phyloP scores from a whole-genome alignment of 2,329 filamentous ascomycete species.

The Ceratocystis variospora region DNA sequence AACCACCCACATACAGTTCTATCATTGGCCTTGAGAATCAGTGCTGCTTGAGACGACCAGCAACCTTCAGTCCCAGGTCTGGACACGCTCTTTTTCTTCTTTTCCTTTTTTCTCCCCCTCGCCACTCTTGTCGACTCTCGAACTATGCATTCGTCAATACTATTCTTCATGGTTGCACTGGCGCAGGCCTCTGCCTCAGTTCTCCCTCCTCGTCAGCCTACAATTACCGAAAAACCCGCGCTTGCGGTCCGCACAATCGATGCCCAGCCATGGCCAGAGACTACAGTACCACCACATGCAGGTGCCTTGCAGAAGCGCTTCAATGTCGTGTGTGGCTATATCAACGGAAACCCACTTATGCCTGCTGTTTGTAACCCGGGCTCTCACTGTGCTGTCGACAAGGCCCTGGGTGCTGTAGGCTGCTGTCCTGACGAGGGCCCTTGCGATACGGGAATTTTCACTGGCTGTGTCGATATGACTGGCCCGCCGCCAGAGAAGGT shows the following conservation, averaged over 20 bases:
- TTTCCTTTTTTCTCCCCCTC: too few relatives aligned
- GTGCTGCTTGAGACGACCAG: neutral
- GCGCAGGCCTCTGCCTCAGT: slow-evolving; percentile 27
- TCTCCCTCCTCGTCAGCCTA: slow-evolving; percentile 30
- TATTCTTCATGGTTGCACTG: slow-evolving; percentile 27
- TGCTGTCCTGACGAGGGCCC: slow-evolving; percentile 40
- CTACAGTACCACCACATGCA: slow-evolving; percentile 26
- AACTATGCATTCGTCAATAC: slow-evolving; percentile 27
- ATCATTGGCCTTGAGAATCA: neutral
- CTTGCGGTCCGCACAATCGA: slow-evolving; percentile 27
- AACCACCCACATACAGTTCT: neutral
- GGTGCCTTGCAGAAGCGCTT: slow-evolving; percentile 67
- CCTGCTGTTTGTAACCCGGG: slow-evolving; percentile 45
- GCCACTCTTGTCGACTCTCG: too few relatives aligned
- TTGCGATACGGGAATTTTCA: slow-evolving; percentile 44
- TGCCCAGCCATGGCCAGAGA: neutral
- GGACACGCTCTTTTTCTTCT: neutral
- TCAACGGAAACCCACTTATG: slow-evolving; percentile 37
- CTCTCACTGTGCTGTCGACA: slow-evolving; percentile 44
- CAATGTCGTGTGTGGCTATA: slow-evolving; percentile 50
- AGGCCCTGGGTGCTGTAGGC: slow-evolving; percentile 36
- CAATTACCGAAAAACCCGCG: slow-evolving; percentile 23
- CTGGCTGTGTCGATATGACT: slow-evolving; percentile 41
- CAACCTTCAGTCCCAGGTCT: neutral
- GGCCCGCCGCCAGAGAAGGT: slow-evolving; percentile 36